A percentile compares a stretch with the other conserved stretches of the same genome.
These are phyloP conservation scores for Coniella vitis DNA, from an alignment of 2,329 filamentous ascomycete genomes.

Conservation along the genomic window DNA sequence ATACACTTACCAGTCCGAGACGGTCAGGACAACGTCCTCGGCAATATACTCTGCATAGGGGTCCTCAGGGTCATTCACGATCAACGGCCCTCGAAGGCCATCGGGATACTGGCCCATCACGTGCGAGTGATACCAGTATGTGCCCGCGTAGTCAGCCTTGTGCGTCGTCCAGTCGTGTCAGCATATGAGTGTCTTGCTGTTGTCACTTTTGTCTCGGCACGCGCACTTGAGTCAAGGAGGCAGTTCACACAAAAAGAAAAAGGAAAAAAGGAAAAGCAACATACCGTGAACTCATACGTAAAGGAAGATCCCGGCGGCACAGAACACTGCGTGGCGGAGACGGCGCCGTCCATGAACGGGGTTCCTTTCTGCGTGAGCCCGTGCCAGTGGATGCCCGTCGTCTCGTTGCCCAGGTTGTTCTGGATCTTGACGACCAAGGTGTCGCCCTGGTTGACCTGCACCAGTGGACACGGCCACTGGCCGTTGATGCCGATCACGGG, in stretches of 20 bases:
- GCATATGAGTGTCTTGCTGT: background rate
- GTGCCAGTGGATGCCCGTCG: conserved; percentile 50
- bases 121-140: conserved; percentile 57
- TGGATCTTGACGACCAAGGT: conserved; percentile 40
- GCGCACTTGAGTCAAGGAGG: too few species aligned
- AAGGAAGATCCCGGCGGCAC: conserved; percentile 45
- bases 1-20: conserved; percentile 32
- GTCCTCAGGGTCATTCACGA: conserved; percentile 48
- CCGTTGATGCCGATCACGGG: conserved; percentile 50
- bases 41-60: conserved; percentile 44
- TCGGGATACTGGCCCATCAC: conserved; percentile 59
- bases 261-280: conserved; percentile 15
- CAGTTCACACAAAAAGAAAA: too few species aligned
- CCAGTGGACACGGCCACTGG: conserved; percentile 52
- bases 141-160: conserved; percentile 35
- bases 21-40: conserved; percentile 43
- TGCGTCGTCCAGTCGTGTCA: background rate
- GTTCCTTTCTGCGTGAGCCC: conserved; percentile 49
- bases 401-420: conserved; percentile 47
- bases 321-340: conserved; percentile 46
- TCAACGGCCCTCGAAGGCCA: conserved; percentile 49
- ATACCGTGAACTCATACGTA: conserved; percentile 44
- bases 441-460: conserved; percentile 46
- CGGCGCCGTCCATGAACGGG: conserved; percentile 52
- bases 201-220: background rate